These are phyloP conservation scores for Heterobasidion occidentale DNA, from an alignment of 1,284 basidiomycete genomes.

Conservation along the genomic window DNA sequence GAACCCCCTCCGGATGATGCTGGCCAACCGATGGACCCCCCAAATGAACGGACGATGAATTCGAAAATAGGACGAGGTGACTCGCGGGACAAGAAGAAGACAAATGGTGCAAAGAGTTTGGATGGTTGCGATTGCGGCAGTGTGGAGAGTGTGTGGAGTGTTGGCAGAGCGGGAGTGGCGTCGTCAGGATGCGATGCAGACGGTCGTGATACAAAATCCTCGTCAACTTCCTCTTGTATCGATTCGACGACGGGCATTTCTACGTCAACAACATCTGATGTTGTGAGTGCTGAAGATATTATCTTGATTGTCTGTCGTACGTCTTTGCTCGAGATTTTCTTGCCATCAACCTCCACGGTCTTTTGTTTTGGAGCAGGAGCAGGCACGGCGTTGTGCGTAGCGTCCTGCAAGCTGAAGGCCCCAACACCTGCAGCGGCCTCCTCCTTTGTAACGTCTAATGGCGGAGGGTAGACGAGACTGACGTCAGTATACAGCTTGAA, in stretches of 20 bases:
- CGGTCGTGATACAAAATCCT: conserved; percentile 63
- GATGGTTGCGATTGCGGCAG: conserved; percentile 45
- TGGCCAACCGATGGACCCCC: conserved; percentile 89
- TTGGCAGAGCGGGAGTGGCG: conserved; percentile 52
- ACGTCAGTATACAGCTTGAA: conserved; percentile 97
- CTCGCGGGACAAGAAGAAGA: conserved; percentile 94
- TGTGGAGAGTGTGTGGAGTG: conserved; percentile 67
- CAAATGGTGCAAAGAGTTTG: conserved; percentile 79
- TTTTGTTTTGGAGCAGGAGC: conserved; percentile 27
- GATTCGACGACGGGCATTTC: conserved; percentile 29
- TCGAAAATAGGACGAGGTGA: conserved; percentile 91
- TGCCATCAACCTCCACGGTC: conserved; percentile 43
- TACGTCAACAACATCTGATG: conserved; percentile 25
- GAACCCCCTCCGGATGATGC: conserved; percentile 80
- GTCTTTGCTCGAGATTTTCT: conserved; percentile 57
- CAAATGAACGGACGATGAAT: conserved; percentile 90
- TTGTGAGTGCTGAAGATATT: conserved; percentile 31
- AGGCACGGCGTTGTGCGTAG: conserved; percentile 22
- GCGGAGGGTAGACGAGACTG: conserved; percentile 92
- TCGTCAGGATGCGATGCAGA: conserved; percentile 53
- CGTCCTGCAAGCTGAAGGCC: conserved; percentile 77
- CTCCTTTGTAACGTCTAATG: conserved; percentile 79
- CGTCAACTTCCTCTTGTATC: conserved; percentile 32
- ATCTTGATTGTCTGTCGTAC: conserved; percentile 70
- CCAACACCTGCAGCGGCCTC: conserved; percentile 87